Percentiles rank a stretch among this genome's conserved stretches.
Evolutionary conservation across 2,329 filamentous ascomycete genomes (phyloP).

Genomic region (Diaporthe velutina): DNA sequence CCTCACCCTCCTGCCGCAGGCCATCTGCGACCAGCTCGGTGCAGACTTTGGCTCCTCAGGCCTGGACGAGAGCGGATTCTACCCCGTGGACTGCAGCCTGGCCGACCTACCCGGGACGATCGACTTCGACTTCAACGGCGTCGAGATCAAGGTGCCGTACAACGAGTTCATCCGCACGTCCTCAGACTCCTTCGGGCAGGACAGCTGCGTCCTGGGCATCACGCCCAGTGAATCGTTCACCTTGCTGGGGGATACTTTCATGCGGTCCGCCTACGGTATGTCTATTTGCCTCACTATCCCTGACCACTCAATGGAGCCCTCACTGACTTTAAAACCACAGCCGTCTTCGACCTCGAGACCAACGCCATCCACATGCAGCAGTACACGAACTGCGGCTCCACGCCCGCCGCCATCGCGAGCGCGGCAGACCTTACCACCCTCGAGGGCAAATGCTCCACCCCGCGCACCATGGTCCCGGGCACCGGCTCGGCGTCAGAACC

Average conservation of each 20-base stretch:
- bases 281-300: not conserved
- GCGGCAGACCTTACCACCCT: conserved; percentile 46
- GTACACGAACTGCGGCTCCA: conserved; percentile 64
- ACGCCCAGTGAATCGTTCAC: conserved; percentile 60
- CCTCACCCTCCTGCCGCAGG: conserved; percentile 73
- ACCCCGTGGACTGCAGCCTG: conserved; percentile 59
- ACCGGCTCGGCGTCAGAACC: conserved; percentile 15
- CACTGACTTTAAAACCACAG: conserved; percentile 44
- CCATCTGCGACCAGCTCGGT: conserved; percentile 64
- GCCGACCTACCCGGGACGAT: conserved; percentile 56
- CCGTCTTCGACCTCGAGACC: conserved; percentile 65
- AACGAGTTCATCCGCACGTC: conserved; percentile 61
- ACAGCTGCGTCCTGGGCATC: conserved; percentile 64
- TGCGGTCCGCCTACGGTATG: conserved; percentile 67
- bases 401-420: conserved; percentile 54
- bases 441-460: conserved; percentile 42
- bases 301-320: not conserved
- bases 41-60: conserved; percentile 60
- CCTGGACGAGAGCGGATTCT: conserved; percentile 58
- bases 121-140: conserved; percentile 62
- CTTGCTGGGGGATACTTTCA: conserved; percentile 70
- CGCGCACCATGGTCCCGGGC: conserved; percentile 10
- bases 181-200: conserved; percentile 41
- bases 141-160: conserved; percentile 64
- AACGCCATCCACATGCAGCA: conserved; percentile 63